Evolutionary conservation across 2,329 filamentous ascomycete species (phyloP), one percentile per base, ranked within the genome.

Genomic region (Clonostachys rosea): DNA sequence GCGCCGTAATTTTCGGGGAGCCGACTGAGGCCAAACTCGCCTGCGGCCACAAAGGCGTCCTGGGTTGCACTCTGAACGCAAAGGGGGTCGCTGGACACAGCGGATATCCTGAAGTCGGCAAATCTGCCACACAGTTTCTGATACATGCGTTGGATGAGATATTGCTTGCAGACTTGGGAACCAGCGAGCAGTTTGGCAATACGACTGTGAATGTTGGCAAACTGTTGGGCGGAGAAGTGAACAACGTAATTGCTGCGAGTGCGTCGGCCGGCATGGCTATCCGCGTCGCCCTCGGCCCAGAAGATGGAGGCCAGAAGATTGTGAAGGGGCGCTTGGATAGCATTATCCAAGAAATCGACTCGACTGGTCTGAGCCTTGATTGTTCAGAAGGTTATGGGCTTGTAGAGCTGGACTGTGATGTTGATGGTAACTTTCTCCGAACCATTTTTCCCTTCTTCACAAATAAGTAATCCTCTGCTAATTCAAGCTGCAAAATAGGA

Each of bases 91-190:
- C 78, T 0, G 90, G 88, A 2, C 94, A 97, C 68, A 91, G 86
- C 7, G 92, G 92, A 5, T 97, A 97, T 62, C 92, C 94, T 0
- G 91, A 87, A 83, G 74, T 96, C 6, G 92, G 91, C 5, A 82
- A 85, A 57, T 92, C 84, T 53, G 92, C 92, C 7, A 94, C 91
- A 58, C 88, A 90, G 51, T 75, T 91, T 46, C 74, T 97, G 48
- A 74, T 95, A 34, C 79, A 84, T 16, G 88, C 85, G 0, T 69
- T 96, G 40, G 73, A 78, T 43, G 75, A 73, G 12, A 65, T 95
- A 24, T 72, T 89, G 48, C 73, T 83, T 18, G 68, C 89, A 1
- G 82, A 90, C 40, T 69, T 96, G 2, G 91, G 91, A 1, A 79
- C 75, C 49, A 91, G 84, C 53, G 78, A 87, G 40, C 81, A 86